Conservation (phyloP, 1,284 basidiomycete species). For the Cryptococcus sp. region DNA sequence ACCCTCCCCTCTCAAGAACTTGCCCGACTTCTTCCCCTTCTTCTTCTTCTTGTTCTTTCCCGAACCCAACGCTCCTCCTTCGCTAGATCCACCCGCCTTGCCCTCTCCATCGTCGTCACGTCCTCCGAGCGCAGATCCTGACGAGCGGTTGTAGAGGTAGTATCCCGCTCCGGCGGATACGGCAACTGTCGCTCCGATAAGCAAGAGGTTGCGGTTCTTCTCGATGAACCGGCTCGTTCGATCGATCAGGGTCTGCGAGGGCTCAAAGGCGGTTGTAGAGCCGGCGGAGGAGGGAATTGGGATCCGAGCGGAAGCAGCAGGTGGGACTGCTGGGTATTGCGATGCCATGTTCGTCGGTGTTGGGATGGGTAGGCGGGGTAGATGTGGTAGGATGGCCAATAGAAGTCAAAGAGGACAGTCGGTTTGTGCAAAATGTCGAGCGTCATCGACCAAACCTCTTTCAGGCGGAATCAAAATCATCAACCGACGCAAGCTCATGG, state of each 20-base stretch:
- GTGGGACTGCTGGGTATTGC: constrained; percentile 7
- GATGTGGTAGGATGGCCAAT: too few species aligned
- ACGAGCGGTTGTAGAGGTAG: constrained; percentile 50
- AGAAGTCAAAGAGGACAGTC: too few species aligned
- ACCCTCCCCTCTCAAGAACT: constrained; percentile 39
- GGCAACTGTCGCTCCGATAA: constrained; percentile 57
- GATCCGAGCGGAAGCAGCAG: constrained; percentile 2
- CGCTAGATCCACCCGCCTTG: constrained; percentile 1
- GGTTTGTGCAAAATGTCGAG: too few species aligned
- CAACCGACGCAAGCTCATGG: too few species aligned
- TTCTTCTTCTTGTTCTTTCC: constrained; percentile 58
- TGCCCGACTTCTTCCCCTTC: constrained; percentile 49
- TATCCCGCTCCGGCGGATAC: constrained; percentile 73
- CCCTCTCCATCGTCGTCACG: background rate
- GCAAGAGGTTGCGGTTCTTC: constrained; percentile 42
- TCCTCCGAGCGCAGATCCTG: too few species aligned
- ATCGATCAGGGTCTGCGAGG: constrained; percentile 25
- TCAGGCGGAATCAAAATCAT: too few species aligned
- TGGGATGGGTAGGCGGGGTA: too few species aligned
- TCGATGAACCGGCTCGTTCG: constrained; percentile 43
- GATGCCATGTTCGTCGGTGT: constrained; percentile 1
- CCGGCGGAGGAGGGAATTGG: constrained; percentile 1
- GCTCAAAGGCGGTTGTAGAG: constrained; percentile 11
- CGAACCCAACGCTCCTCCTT: constrained; percentile 46
- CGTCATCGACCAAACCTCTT: too few species aligned